phyloP scores from a whole-genome alignment of 2,329 filamentous ascomycete genomes.

The Zarea fungicola region DNA sequence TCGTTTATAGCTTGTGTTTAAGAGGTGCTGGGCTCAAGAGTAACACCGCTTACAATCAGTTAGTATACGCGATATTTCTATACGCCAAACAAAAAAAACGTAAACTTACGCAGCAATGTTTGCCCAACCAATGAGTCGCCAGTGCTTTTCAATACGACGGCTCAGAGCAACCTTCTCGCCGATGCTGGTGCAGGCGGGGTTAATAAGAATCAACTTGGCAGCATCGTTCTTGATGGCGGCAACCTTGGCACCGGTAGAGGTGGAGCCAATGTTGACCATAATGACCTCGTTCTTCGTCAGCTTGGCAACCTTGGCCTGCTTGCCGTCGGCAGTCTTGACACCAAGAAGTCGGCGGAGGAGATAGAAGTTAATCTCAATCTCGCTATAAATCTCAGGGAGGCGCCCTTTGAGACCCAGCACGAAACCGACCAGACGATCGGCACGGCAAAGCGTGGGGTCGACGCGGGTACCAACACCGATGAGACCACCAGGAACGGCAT shows the following conservation, averaged over 20 bases:
- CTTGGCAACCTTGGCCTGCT: slow-evolving; percentile 99
- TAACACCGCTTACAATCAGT: slow-evolving; percentile 44
- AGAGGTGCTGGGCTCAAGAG: slow-evolving; percentile 45
- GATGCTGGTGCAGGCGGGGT: slow-evolving; percentile 91
- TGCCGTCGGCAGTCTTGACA: slow-evolving; percentile 96
- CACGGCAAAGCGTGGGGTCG: slow-evolving; percentile 95
- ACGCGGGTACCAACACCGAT: slow-evolving; percentile 98
- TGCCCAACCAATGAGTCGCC: slow-evolving; percentile 90
- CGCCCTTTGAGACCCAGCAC: slow-evolving; percentile 91
- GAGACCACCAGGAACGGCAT: slow-evolving; percentile 92
- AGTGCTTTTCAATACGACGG: slow-evolving; percentile 98
- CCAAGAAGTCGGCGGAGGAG: slow-evolving; percentile 87
- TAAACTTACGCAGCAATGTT: slow-evolving; percentile 65
- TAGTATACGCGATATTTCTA: slow-evolving; percentile 18
- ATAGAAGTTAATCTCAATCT: slow-evolving; percentile 99
- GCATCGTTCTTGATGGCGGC: slow-evolving; percentile 96
- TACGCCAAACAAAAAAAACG: background rate
- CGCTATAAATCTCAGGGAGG: slow-evolving; percentile 94
- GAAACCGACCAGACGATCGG: slow-evolving; percentile 97
- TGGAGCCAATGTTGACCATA: slow-evolving; percentile 99
- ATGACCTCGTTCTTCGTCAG: slow-evolving; percentile 97
- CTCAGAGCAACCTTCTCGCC: slow-evolving; percentile 97
- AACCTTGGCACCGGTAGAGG: slow-evolving; percentile 95
- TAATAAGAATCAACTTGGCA: slow-evolving; percentile 88
- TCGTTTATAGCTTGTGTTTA: slow-evolving; percentile 23